phyloP scores from a whole-genome alignment of 148 eudicot species.

The Gaultheria prostrata region DNA sequence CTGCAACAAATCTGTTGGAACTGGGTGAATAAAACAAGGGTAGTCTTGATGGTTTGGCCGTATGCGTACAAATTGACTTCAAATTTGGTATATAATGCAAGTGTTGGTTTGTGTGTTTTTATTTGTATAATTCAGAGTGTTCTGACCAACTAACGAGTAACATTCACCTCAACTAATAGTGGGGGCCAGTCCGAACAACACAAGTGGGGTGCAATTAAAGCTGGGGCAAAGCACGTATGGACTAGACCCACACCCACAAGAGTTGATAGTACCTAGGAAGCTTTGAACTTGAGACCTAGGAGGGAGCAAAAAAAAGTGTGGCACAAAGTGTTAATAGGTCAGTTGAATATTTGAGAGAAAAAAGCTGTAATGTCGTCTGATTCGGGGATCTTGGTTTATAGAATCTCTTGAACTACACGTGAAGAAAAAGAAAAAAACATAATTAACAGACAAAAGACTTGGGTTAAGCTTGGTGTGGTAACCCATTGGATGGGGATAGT shows the following conservation, averaged over 20 bases:
- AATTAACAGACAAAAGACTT: background rate
- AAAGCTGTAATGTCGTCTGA: background rate
- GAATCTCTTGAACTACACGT: background rate
- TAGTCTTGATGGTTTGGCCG: background rate
- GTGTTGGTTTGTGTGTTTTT: background rate
- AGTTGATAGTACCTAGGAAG: background rate
- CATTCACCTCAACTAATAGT: background rate
- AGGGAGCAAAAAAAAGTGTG: background rate
- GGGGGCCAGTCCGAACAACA: background rate
- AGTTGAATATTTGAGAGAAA: background rate
- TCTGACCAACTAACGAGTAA: background rate
- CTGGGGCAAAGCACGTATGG: background rate
- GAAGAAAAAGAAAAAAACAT: background rate
- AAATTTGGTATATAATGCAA: background rate
- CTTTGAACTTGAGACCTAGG: background rate
- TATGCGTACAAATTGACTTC: background rate
- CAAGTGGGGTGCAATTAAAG: background rate
- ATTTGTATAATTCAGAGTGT: background rate
- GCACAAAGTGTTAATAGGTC: background rate
- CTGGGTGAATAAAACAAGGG: background rate
- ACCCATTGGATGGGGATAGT: background rate
- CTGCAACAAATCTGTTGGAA: background rate
- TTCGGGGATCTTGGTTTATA: background rate
- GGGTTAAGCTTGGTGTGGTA: background rate
- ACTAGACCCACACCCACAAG: background rate